Evolutionary conservation across 345 rosid species (phyloP).

Genomic region (Euphorbia lathyris): DNA sequence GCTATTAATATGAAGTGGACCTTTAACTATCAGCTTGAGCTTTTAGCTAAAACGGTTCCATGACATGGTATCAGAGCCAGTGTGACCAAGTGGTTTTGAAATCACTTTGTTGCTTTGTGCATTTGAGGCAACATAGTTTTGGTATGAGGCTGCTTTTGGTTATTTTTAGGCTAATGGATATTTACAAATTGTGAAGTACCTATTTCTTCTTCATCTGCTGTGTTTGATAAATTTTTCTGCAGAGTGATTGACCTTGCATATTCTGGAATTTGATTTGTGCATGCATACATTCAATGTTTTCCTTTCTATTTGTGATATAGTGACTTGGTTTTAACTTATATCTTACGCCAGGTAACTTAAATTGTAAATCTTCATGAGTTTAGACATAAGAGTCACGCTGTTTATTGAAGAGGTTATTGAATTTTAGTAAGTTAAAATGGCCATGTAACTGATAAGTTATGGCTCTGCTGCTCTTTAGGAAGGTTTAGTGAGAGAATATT

Average conservation of each 20-base stretch:
- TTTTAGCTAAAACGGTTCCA: too few relatives aligned
- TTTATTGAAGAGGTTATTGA: background rate
- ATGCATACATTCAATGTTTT: background rate
- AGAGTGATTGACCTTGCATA: too few relatives aligned
- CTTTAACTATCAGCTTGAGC: too few relatives aligned
- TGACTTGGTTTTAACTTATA: background rate
- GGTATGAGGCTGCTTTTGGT: background rate
- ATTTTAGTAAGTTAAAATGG: background rate
- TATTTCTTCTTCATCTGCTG: background rate
- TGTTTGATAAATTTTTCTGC: background rate
- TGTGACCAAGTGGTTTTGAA: too few relatives aligned
- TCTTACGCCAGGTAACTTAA: background rate
- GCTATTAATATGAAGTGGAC: too few relatives aligned
- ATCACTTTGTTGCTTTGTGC: background rate
- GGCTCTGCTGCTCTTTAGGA: background rate
- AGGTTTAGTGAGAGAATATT: background rate
- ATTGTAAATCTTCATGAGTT: background rate
- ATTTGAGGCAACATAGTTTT: background rate
- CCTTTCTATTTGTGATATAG: background rate
- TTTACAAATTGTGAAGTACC: background rate
- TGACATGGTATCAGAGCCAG: too few relatives aligned
- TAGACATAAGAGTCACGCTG: background rate
- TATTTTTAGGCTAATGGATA: background rate
- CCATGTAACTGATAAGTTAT: background rate
- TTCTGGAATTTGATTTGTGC: conserved; percentile 4